Evolutionary conservation across 345 rosid species (phyloP).

Genomic region (Linum trigynum): DNA sequence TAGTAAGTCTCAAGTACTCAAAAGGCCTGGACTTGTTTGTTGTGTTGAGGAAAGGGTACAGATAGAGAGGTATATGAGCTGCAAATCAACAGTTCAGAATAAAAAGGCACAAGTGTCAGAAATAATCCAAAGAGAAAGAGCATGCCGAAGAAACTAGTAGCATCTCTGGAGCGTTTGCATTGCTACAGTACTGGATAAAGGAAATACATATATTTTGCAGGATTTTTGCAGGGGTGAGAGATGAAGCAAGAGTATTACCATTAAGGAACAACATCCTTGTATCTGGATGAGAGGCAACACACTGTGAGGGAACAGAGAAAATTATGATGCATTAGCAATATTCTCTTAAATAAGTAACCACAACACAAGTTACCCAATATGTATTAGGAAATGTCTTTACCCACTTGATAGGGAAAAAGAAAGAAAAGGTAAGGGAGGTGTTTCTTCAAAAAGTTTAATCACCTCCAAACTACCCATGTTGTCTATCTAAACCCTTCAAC

Average conservation of each 20-base stretch:
- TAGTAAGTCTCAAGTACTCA: slow-evolving; percentile 89
- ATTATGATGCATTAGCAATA: slow-evolving; percentile 8
- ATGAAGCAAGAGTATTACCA: slow-evolving; percentile 39
- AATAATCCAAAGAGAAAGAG: background rate
- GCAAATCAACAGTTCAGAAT: slow-evolving; percentile 20
- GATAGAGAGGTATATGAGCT: slow-evolving; percentile 95
- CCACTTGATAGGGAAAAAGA: background rate
- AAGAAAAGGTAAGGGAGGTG: background rate
- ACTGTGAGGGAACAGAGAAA: slow-evolving; percentile 42
- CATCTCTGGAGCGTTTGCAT: background rate
- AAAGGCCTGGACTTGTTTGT: slow-evolving; percentile 95
- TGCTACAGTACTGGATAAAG: background rate
- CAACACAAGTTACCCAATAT: background rate
- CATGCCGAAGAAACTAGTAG: background rate
- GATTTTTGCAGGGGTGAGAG: background rate
- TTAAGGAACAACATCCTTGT: slow-evolving; percentile 88
- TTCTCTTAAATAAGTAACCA: background rate
- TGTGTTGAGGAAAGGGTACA: slow-evolving; percentile 91
- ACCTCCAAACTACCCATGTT: background rate
- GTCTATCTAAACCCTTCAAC: background rate
- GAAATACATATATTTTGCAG: background rate
- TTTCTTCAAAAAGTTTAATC: background rate
- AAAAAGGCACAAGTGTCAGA: background rate
- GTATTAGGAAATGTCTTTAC: background rate
- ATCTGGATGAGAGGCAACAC: slow-evolving; percentile 97